phyloP scores from a whole-genome alignment of 2,329 filamentous ascomycete species.

The Plenodomus lindquistii region DNA sequence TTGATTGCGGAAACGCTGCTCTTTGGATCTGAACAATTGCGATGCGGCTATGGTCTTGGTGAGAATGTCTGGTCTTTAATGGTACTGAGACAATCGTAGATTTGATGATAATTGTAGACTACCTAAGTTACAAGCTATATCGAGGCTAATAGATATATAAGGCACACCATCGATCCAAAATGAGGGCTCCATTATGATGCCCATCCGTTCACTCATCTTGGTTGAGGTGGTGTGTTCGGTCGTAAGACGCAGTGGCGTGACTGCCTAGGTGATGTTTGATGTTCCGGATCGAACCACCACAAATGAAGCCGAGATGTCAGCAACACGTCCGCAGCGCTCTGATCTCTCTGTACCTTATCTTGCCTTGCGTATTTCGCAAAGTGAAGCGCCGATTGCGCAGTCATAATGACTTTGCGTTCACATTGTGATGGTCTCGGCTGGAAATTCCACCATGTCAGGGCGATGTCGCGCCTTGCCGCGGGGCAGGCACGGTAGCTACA shows the following conservation, averaged over 20 bases:
- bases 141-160: neutral
- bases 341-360: neutral
- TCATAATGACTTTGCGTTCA: neutral
- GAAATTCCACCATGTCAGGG: neutral
- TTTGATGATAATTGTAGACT: neutral
- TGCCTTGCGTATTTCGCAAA: neutral
- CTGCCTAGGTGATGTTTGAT: conserved; percentile 6
- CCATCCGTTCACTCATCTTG: neutral
- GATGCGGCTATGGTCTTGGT: too few species aligned
- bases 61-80: too few species aligned
- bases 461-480: neutral
- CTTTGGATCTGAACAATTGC: too few species aligned
- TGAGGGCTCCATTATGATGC: neutral
- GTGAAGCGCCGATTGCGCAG: neutral
- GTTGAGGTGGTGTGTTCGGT: conserved; percentile 9
- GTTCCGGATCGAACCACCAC: conserved; percentile 14
- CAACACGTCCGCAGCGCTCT: neutral
- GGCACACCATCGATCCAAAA: neutral
- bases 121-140: neutral
- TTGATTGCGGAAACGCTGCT: too few species aligned
- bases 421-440: neutral
- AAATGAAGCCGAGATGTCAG: neutral
- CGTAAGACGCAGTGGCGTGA: conserved; percentile 30
- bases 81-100: neutral
- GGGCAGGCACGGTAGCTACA: neutral